phyloP scores from a whole-genome alignment of 805 yeast genomes.

The Myxozyma sirexii region DNA sequence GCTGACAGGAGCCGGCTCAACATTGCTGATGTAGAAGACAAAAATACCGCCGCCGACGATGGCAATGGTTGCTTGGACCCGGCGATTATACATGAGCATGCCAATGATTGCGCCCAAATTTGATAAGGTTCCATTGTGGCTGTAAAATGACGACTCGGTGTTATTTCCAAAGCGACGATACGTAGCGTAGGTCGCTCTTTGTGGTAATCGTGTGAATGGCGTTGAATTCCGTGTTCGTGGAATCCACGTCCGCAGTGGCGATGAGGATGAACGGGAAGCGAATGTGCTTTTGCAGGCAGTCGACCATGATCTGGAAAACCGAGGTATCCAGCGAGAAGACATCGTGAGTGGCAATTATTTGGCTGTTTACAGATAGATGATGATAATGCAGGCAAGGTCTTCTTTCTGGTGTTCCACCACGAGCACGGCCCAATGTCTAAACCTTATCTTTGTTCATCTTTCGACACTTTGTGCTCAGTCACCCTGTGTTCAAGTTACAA shows the following conservation, averaged over 20 bases:
- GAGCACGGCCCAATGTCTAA: too few species aligned
- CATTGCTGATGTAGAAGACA: slow-evolving; percentile 9
- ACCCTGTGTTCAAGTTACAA: too few species aligned
- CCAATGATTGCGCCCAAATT: slow-evolving; percentile 2
- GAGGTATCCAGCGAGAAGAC: too few species aligned
- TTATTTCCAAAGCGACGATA: slow-evolving; percentile 3
- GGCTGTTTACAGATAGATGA: too few species aligned
- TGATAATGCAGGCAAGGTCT: too few species aligned
- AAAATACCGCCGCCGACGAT: slow-evolving; percentile 4
- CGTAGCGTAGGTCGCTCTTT: slow-evolving; percentile 3
- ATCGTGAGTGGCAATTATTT: too few species aligned
- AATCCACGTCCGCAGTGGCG: neutral
- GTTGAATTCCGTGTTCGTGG: neutral
- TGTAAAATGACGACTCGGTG: neutral
- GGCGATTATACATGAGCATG: slow-evolving; percentile 5
- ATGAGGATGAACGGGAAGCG: neutral
- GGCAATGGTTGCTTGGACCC: neutral
- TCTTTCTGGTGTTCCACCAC: too few species aligned
- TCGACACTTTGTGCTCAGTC: too few species aligned
- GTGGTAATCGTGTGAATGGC: neutral
- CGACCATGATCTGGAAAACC: too few species aligned
- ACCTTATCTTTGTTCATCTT: too few species aligned
- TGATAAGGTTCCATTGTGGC: neutral
- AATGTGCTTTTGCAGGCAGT: too few species aligned
- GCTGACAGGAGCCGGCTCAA: slow-evolving; percentile 30